Conservation (phyloP, 768 basidiomycete genomes). For the Tephrocybe rancida region DNA sequence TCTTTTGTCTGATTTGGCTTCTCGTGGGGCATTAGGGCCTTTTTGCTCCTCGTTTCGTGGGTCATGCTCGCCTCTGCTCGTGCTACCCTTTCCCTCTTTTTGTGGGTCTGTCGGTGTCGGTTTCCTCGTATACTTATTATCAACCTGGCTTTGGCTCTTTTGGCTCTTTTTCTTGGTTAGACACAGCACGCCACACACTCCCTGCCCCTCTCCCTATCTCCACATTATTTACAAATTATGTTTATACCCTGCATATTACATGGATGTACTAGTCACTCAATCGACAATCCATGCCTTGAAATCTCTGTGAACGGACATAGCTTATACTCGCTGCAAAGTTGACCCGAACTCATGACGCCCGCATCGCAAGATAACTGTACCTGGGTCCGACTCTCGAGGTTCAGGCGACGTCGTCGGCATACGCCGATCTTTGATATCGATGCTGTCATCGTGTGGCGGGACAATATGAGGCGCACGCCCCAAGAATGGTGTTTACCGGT, state of each 20-base stretch:
- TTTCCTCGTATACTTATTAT: not conserved
- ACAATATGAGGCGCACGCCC: too few species aligned
- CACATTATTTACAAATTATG: not conserved
- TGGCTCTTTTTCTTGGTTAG: not conserved
- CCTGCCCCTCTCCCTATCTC: not conserved
- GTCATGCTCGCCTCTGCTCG: not conserved
- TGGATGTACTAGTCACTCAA: not conserved
- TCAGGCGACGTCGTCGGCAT: too few species aligned
- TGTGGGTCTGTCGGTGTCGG: not conserved
- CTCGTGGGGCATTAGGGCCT: not conserved
- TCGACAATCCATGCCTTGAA: too few species aligned
- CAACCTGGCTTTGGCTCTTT: not conserved
- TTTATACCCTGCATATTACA: conserved; percentile 10
- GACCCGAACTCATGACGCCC: too few species aligned
- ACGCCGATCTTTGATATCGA: not conserved
- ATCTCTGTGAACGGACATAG: too few species aligned
- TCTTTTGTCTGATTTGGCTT: not conserved
- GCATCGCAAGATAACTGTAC: too few species aligned
- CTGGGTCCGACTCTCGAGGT: too few species aligned
- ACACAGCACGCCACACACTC: conserved; percentile 8
- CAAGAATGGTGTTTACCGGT: too few species aligned
- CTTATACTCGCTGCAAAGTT: too few species aligned
- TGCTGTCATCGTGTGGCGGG: not conserved
- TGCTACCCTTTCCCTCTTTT: not conserved
- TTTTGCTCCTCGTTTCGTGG: not conserved